These are phyloP conservation scores for Fusarium phyllophilum DNA, from an alignment of 2,329 filamentous ascomycete species.

Conservation along the genomic window DNA sequence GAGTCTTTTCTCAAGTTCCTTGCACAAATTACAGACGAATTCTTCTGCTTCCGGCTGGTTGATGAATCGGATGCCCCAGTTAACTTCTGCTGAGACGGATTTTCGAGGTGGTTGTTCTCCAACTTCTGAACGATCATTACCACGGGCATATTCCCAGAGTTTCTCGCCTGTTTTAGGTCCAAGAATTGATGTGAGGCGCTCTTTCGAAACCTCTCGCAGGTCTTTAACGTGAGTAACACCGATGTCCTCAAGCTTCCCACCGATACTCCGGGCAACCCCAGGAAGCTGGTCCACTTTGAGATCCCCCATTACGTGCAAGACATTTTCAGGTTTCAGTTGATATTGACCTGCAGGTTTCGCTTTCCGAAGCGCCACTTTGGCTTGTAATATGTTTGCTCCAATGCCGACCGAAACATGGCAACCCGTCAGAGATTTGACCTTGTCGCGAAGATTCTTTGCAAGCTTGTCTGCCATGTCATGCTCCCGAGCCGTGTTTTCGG, in stretches of 20 bases:
- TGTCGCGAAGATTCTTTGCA: conserved; percentile 69
- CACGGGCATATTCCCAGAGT: conserved; percentile 88
- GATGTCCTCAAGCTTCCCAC: conserved; percentile 87
- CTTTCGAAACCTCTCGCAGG: conserved; percentile 79
- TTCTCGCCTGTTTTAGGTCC: conserved; percentile 94
- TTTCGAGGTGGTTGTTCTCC: conserved; percentile 88
- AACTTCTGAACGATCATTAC: conserved; percentile 86
- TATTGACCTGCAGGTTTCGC: conserved; percentile 95
- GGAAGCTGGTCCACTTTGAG: conserved; percentile 85
- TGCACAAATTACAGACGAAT: conserved; percentile 85
- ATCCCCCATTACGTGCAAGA: conserved; percentile 79
- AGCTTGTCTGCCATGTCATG: conserved; percentile 82
- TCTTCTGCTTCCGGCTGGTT: conserved; percentile 93
- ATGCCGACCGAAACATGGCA: conserved; percentile 95
- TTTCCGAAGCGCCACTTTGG: conserved; percentile 88
- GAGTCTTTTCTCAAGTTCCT: conserved; percentile 83
- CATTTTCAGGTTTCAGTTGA: conserved; percentile 84
- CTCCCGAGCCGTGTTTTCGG: conserved; percentile 79
- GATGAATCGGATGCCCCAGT: conserved; percentile 96
- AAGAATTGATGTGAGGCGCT: conserved; percentile 76
- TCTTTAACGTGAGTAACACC: conserved; percentile 86
- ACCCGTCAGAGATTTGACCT: conserved; percentile 78
- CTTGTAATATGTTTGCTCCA: conserved; percentile 87
- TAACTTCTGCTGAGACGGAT: conserved; percentile 96
- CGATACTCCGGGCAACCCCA: conserved; percentile 91